Base-by-base conservation (phyloP, 2,329 filamentous ascomycete genomes). In the Colletotrichum eleusines region DNA sequence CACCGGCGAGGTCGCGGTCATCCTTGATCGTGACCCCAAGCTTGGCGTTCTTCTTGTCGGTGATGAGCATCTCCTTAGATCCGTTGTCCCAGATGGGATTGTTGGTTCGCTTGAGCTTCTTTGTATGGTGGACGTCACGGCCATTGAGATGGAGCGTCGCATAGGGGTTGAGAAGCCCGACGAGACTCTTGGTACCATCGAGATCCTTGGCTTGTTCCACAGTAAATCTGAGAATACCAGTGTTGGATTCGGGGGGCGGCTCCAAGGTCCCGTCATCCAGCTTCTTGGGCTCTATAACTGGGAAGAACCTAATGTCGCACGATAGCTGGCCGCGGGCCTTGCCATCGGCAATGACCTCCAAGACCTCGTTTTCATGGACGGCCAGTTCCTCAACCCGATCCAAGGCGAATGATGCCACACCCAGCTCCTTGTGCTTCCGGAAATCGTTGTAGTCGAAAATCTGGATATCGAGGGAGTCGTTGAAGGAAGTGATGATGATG, bases 171-270 rank as follows among this genome's bases (percentile, higher is more conserved):
- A 99, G 90, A 73, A 91, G 88, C 38, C 96, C 96, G 71, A 98
- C 91, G 78, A 99, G 84, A 81, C 94, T 97, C 90, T 96, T 98
- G 74, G 89, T 92, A 61, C 92, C 92, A 77, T 99, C 96, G 40
- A 99, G 88, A 76, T 98, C 95, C 85, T 99, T 99, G 74, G 95
- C 95, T 81, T 97, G 95, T 79, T 98, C 95, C 63, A 99, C 89
- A 0, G 92, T 97, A 81, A 98, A 97, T 73, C 94, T 92, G 73
- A 95, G 89, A 78, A 99, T 97, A 85, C 96, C 97, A 26, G 95
- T 97, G 77, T 95, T 95, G 20, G 94, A 92, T 76, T 97, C 94
- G 33, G 95, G 95, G 0, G 93, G 89, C 3, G 95, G 93, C 75
- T 94, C 91, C 55, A 89, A 83, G 72, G 90, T 94, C 63, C 95